phyloP scores from a whole-genome alignment of 257 asterid species.

The Fraxinus anomala region DNA sequence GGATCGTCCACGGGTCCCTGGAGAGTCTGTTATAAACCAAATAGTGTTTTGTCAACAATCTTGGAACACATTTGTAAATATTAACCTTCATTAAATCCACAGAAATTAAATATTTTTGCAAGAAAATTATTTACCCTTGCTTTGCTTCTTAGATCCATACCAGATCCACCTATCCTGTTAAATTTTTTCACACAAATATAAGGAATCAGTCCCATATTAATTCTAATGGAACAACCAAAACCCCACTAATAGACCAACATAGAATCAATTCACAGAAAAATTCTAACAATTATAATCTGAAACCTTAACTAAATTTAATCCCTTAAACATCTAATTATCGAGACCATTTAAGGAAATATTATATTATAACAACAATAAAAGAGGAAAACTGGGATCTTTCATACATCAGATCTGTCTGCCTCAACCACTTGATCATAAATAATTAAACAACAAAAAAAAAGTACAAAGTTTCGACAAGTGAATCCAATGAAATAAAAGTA shows the following conservation, averaged over 20 bases:
- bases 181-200: neutral
- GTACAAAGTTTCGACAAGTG: neutral
- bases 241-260: neutral
- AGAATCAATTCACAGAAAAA: too few relatives aligned
- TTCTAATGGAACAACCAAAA: too few relatives aligned
- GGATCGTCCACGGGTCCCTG: slow-evolving; percentile 22
- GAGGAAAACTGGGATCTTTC: neutral
- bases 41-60: neutral
- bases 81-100: neutral
- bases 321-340: neutral
- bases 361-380: neutral
- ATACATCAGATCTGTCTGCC: neutral
- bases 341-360: too few relatives aligned
- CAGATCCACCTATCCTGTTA: slow-evolving; percentile 37
- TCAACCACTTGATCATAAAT: neutral
- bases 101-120: neutral
- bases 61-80: neutral
- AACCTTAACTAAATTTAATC: neutral
- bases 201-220: neutral
- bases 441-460: too few relatives aligned
- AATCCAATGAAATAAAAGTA: neutral
- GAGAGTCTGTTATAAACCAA: slow-evolving; percentile 26
- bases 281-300: neutral
- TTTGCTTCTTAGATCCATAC: slow-evolving; percentile 35
- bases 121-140: slow-evolving; percentile 28